These are phyloP conservation scores for Arctium minus DNA, from an alignment of 129 eudicot genomes.

Conservation along the genomic window DNA sequence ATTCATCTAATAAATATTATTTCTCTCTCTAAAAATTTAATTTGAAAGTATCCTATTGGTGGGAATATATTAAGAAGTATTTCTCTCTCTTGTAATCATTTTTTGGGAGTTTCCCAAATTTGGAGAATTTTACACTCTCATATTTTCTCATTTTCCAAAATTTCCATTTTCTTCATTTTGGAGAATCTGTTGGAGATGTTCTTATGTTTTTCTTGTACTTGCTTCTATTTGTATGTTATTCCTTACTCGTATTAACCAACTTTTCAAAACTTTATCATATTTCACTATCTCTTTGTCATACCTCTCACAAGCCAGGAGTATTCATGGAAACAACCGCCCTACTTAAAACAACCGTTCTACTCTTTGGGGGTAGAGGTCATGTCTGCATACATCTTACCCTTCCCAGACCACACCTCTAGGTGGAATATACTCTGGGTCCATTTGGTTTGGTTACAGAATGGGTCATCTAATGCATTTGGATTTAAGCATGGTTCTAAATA, in stretches of 20 bases:
- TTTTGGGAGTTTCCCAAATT: too few relatives aligned
- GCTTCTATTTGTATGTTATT: neutral
- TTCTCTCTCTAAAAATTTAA: too few relatives aligned
- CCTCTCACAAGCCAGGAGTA: neutral
- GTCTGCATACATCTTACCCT: neutral
- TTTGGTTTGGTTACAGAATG: neutral
- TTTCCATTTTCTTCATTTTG: too few relatives aligned
- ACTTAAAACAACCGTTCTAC: too few relatives aligned
- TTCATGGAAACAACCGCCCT: neutral
- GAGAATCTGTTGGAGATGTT: too few relatives aligned
- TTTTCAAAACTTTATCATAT: neutral
- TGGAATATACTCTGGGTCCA: neutral
- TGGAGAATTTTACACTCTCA: too few relatives aligned
- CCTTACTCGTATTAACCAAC: neutral
- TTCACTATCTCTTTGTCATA: neutral
- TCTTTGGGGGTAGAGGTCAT: neutral
- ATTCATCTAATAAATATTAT: too few relatives aligned
- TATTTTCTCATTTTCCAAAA: too few relatives aligned
- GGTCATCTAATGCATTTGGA: neutral
- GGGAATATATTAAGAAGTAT: too few relatives aligned
- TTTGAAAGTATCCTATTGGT: too few relatives aligned
- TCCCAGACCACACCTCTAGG: neutral
- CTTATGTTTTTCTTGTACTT: too few relatives aligned
- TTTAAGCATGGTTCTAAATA: neutral
- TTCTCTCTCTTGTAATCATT: too few relatives aligned